phyloP scores from a whole-genome alignment of 495 filamentous ascomycete genomes.

The Haplographium delicatum region DNA sequence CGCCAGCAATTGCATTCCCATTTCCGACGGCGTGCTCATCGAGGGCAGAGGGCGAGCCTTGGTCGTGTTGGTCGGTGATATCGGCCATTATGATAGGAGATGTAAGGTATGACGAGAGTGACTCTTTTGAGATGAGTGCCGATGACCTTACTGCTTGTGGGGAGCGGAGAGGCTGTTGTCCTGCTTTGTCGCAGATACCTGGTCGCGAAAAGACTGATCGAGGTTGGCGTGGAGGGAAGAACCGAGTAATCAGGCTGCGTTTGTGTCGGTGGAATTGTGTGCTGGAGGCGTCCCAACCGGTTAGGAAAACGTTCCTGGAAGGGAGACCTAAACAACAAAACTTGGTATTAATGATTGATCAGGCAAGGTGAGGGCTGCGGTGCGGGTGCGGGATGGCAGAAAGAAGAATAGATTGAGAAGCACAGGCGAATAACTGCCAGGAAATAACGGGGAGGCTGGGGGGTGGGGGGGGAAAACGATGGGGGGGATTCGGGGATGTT shows the following conservation, averaged over 20 bases:
- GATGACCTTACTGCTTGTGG: slow-evolving; percentile 29
- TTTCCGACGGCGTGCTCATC: slow-evolving; percentile 61
- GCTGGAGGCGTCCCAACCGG: slow-evolving; percentile 19
- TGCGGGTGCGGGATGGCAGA: slow-evolving; percentile 48
- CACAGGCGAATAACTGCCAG: slow-evolving; percentile 37
- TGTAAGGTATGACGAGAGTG: slow-evolving; percentile 28
- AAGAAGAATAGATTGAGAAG: slow-evolving; percentile 52
- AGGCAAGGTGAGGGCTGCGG: slow-evolving; percentile 42
- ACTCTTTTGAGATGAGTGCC: slow-evolving; percentile 27
- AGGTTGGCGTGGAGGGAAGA: slow-evolving; percentile 29
- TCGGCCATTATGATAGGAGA: slow-evolving; percentile 44
- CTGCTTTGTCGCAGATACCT: slow-evolving; percentile 25
- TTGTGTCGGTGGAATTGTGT: not conserved
- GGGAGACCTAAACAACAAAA: slow-evolving; percentile 21
- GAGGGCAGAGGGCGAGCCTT: slow-evolving; percentile 53
- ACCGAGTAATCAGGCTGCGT: slow-evolving; percentile 19
- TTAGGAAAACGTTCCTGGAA: slow-evolving; percentile 17
- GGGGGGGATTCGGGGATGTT: not conserved
- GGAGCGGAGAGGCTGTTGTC: slow-evolving; percentile 23
- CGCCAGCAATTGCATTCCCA: slow-evolving; percentile 46
- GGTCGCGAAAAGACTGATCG: slow-evolving; percentile 26
- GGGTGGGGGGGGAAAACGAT: slow-evolving; percentile 23
- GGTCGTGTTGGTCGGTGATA: slow-evolving; percentile 57
- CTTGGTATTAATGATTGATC: slow-evolving; percentile 39
- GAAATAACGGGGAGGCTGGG: slow-evolving; percentile 44